A percentile compares a stretch with the other conserved stretches of the same genome.
Conservation (phyloP, 768 basidiomycete species). For the Leccinum aurantiacum region DNA sequence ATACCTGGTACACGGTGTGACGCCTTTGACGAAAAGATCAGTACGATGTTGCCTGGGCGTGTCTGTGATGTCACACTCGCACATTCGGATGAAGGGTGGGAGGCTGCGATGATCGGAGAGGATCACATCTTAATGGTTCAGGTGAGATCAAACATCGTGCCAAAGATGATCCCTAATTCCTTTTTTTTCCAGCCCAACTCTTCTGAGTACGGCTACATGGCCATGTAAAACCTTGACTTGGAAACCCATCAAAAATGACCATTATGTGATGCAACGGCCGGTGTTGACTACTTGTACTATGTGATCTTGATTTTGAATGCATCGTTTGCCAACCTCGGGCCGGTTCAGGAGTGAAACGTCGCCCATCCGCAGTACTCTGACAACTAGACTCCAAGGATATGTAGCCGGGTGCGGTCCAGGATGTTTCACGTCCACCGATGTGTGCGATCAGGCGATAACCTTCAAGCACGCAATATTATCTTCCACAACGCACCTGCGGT, state of each 20-base stretch:
- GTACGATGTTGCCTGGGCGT: constrained; percentile 31
- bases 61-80: constrained; percentile 19
- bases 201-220: constrained; percentile 27
- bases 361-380: neutral
- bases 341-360: neutral
- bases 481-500: no score
- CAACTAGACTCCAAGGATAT: neutral
- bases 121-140: constrained; percentile 36
- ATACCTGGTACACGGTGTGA: constrained; percentile 9
- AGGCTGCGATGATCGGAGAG: constrained; percentile 38
- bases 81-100: constrained; percentile 22
- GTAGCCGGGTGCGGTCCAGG: neutral
- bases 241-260: neutral
- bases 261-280: neutral
- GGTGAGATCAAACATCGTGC: constrained; percentile 15
- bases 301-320: neutral
- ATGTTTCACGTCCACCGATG: neutral
- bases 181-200: constrained; percentile 10
- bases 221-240: constrained; percentile 20
- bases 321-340: neutral
- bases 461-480: no score
- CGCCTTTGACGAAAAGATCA: constrained; percentile 25
- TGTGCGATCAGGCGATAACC: neutral
- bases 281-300: neutral
- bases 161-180: constrained; percentile 1